Evolutionary conservation across 1,284 basidiomycete species (phyloP), one percentile per base, ranked within the genome.

Genomic region (Marasmius oreades): DNA sequence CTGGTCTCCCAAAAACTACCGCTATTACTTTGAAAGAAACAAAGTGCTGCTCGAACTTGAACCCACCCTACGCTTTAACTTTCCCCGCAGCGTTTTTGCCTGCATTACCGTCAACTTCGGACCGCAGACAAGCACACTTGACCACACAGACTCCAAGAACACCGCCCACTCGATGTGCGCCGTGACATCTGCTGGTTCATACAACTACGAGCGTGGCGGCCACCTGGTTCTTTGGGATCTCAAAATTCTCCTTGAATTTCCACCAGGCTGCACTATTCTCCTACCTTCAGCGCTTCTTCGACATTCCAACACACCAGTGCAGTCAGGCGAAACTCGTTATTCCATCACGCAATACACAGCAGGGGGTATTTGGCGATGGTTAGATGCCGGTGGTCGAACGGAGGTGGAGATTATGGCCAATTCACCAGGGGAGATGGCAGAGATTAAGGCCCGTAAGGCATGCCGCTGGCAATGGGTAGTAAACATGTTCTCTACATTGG

Each of bases 221-320:
- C 67, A 69, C 39, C 43, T 71, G 7, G 37, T 69, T 2, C 59
- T 71, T 2, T 62, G 60, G 47, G 62, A 66, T 22, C 52, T 67
- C 12, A 57, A 59, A 20, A 46, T 67, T 5, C 48, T 67, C 6
- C 56, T 71, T 22, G 61, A 69, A 33, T 66, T 70, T 37, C 64
- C 61, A 6, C 55, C 62, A 2, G 61, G 64, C 8, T 60, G 57
- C 2, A 63, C 62, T 5, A 62, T 68, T n/a, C 60, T 68, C 24
- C 55, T 71, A 47, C 67, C 66, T 0, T 71, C 70, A 2, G 67
- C 64, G 0, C 51, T 57, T 2, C 23, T 69, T 10, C 26, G 36
- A 0, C 70, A 71, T 51, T 64, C 61, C n/a, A 71, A 71, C 52
- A 61, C 62, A 3, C 52, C 62, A 0, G 52, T 70, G 10, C 31